Evolutionary conservation across 2,329 filamentous ascomycete genomes (phyloP), one percentile per base, ranked within the genome.

Genomic region (Bipolaris cookei): DNA sequence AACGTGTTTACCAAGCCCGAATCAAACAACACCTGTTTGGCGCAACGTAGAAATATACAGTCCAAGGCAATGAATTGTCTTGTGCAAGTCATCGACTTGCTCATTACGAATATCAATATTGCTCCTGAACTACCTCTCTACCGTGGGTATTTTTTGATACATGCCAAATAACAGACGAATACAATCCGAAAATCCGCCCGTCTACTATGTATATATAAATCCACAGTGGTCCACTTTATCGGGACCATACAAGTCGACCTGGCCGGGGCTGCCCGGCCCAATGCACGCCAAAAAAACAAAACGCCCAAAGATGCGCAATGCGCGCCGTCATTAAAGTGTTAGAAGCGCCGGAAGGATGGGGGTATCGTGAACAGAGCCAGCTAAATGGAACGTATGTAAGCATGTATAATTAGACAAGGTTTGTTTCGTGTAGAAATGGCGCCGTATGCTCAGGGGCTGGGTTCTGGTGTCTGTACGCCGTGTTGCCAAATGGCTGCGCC

Each of bases 391-490:
- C 11, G 45, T 44, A 41, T 14, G 48, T 44, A 37, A 54, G 49
- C 21, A 49, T 38, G 46, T n/a, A 32, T 28, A 46, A 53, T 23
- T 23, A 47, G 42, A 54, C 50, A 28, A 48, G 44, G 49, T 49
- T 57, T 50, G 50, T 54, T 37, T 49, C 53, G 34, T 48, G 37
- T 51, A 21, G 44, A 16, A 10, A 11, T 28, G 20, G 43, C 20
- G 46, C 28, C 37, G 28, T 42, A 20, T 16, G 28, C 34, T 71
- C 62, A 76, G 38, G 75, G 75, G 61, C 74, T 77, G n/a, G 74
- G 75, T 50, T 75, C 74, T 7, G 75, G 75, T n/a, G 75, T 77
- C 46, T 73, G 69, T 35, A 73, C 58, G 18, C 75, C 75, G 47
- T 71, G 56, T 42, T 54, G 62, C 73, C 74, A 76, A 8, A 72